Evolutionary conservation across 2,329 filamentous ascomycete genomes (phyloP).

Genomic region (Talaromyces sp.): DNA sequence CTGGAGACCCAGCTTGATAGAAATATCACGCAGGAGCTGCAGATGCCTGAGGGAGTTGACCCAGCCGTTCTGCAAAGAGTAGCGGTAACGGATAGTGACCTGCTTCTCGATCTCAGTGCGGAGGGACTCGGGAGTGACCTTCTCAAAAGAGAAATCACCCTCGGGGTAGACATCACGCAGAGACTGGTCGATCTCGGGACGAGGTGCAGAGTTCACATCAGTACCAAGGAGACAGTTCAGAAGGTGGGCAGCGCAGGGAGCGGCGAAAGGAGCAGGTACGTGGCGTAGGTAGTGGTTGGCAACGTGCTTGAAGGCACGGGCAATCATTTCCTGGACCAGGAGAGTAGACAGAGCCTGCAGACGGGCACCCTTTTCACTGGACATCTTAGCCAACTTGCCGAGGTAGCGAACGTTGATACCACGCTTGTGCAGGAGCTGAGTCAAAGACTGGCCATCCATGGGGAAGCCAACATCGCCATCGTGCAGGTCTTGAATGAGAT

Average conservation of each 20-base stretch:
- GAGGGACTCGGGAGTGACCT: slow-evolving; percentile 73
- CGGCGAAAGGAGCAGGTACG: slow-evolving; percentile 77
- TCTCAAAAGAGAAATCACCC: slow-evolving; percentile 78
- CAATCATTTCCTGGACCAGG: slow-evolving; percentile 86
- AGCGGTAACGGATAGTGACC: slow-evolving; percentile 74
- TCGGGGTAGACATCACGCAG: slow-evolving; percentile 78
- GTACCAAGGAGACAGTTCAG: slow-evolving; percentile 89
- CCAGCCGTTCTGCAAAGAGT: slow-evolving; percentile 71
- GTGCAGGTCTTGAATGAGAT: slow-evolving; percentile 80
- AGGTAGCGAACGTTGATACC: slow-evolving; percentile 97
- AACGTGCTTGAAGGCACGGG: slow-evolving; percentile 94
- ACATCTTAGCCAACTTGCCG: slow-evolving; percentile 75
- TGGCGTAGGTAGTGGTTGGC: slow-evolving; percentile 77
- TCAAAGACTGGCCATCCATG: slow-evolving; percentile 94
- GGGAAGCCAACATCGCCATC: slow-evolving; percentile 95
- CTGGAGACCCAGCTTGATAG: slow-evolving; percentile 87
- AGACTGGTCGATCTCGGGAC: slow-evolving; percentile 73
- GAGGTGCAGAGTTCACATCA: slow-evolving; percentile 74
- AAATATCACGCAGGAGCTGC: slow-evolving; percentile 86
- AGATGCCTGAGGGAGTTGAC: slow-evolving; percentile 68
- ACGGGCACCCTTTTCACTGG: slow-evolving; percentile 67
- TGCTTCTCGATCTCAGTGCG: slow-evolving; percentile 71
- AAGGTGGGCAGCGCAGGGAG: slow-evolving; percentile 79
- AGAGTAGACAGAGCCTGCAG: slow-evolving; percentile 77
- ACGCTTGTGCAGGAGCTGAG: slow-evolving; percentile 87